A percentile compares a stretch with the other conserved stretches of the same genome.
These are phyloP conservation scores for Chaetomium tenue DNA, from an alignment of 495 filamentous ascomycete genomes.

Conservation along the genomic window DNA sequence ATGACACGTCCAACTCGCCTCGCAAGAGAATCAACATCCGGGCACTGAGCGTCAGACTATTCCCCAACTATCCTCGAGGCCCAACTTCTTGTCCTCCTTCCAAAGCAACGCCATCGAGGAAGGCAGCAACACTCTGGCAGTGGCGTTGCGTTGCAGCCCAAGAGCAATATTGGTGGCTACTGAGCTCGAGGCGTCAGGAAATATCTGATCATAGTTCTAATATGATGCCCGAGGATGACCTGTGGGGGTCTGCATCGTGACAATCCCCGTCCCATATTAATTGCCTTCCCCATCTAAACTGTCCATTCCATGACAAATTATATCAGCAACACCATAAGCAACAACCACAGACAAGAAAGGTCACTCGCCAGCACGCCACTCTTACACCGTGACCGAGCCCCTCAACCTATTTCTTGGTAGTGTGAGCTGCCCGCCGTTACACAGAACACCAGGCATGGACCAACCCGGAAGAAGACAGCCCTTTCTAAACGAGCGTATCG, in stretches of 20 bases:
- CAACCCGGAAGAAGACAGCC: background rate
- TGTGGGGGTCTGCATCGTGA: background rate
- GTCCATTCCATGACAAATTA: background rate
- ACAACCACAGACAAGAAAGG: background rate
- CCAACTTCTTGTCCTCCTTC: too few relatives aligned
- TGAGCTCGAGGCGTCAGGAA: background rate
- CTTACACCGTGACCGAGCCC: background rate
- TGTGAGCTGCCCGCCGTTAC: conserved; percentile 10
- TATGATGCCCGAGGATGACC: background rate
- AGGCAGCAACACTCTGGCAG: background rate
- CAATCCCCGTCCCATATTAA: background rate
- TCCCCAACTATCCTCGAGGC: too few relatives aligned
- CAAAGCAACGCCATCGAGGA: too few relatives aligned
- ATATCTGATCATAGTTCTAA: background rate
- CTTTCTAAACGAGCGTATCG: background rate
- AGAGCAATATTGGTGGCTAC: background rate
- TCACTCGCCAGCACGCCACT: background rate
- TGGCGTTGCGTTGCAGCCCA: background rate
- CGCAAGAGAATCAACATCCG: too few relatives aligned
- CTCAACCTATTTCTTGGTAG: background rate
- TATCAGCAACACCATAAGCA: background rate
- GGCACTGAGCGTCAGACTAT: too few relatives aligned
- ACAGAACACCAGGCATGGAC: conserved; percentile 5
- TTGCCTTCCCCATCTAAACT: background rate
- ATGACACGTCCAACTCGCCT: too few relatives aligned